A percentile compares a stretch with the other conserved stretches of the same genome.
These are phyloP conservation scores for Colletotrichum magnum DNA, from an alignment of 2,329 filamentous ascomycete genomes.

Conservation along the genomic window DNA sequence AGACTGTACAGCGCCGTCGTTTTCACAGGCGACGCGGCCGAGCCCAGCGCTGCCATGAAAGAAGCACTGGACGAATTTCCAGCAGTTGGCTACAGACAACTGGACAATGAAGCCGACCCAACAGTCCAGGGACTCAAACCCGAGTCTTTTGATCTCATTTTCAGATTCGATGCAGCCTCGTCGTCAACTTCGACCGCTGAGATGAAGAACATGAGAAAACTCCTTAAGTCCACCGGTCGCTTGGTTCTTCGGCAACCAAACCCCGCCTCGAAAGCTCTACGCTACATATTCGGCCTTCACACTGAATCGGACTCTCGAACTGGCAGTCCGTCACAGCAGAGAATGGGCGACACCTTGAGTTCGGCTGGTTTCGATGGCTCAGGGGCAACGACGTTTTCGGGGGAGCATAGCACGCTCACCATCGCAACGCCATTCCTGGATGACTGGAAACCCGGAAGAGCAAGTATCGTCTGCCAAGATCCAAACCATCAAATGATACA, in stretches of 20 bases:
- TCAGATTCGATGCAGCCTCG: background rate
- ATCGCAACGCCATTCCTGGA: slow-evolving; percentile 15
- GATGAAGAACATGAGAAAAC: slow-evolving; percentile 22
- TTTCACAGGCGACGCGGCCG: slow-evolving; percentile 47
- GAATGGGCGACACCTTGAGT: background rate
- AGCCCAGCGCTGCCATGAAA: slow-evolving; percentile 27
- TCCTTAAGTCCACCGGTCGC: slow-evolving; percentile 15
- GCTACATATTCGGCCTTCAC: slow-evolving; percentile 5
- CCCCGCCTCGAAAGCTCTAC: slow-evolving; percentile 8
- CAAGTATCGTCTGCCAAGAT: slow-evolving; percentile 25
- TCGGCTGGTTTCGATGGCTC: slow-evolving; percentile 20
- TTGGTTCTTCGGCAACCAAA: slow-evolving; percentile 21
- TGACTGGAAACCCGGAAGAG: background rate
- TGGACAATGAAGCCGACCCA: slow-evolving; percentile 50
- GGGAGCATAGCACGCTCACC: slow-evolving; percentile 8
- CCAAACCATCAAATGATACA: background rate
- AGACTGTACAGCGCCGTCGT: slow-evolving; percentile 41
- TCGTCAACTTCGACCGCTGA: background rate
- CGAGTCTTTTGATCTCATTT: slow-evolving; percentile 49
- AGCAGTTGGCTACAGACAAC: background rate
- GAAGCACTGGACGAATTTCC: background rate
- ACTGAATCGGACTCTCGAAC: background rate
- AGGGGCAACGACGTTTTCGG: slow-evolving; percentile 1
- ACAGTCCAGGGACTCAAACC: slow-evolving; percentile 38
- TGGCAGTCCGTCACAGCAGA: background rate